Percentiles rank a stretch among this genome's conserved stretches.
These are phyloP conservation scores for Macrophomina tecta DNA, from an alignment of 2,329 filamentous ascomycete genomes.

Conservation along the genomic window DNA sequence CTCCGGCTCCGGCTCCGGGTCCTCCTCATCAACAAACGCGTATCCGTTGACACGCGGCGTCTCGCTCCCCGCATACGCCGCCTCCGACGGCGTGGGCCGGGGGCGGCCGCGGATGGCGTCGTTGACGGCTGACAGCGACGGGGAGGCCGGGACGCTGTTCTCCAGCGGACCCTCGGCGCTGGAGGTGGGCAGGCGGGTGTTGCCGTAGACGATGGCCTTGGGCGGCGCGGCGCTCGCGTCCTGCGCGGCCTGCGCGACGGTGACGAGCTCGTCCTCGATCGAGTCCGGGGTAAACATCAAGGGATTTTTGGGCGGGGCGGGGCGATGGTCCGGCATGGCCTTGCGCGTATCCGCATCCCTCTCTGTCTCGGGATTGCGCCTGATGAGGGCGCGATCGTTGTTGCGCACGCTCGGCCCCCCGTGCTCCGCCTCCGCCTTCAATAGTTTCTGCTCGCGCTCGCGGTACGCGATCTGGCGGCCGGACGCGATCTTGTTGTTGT, in stretches of 20 bases:
- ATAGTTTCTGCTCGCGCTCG: constrained; percentile 69
- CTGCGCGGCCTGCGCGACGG: constrained; percentile 72
- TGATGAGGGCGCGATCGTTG: constrained; percentile 26
- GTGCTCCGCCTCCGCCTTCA: constrained; percentile 53
- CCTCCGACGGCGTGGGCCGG: constrained; percentile 50
- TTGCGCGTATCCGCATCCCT: constrained; percentile 72
- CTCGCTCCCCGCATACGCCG: constrained; percentile 66
- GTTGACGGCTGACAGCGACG: constrained; percentile 80
- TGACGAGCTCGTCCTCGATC: constrained; percentile 61
- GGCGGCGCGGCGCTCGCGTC: constrained; percentile 74
- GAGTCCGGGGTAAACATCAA: constrained; percentile 85
- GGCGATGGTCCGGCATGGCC: constrained; percentile 80
- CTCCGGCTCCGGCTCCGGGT: constrained; percentile 62
- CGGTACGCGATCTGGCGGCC: constrained; percentile 65
- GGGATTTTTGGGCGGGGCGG: constrained; percentile 73
- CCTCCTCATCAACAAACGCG: constrained; percentile 71
- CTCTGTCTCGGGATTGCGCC: constrained; percentile 12
- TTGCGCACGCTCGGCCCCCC: constrained; percentile 27
- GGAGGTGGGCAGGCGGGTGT: constrained; percentile 73
- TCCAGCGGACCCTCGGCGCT: constrained; percentile 37
- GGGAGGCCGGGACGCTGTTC: constrained; percentile 67
- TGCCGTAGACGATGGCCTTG: constrained; percentile 78
- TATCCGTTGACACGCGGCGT: constrained; percentile 94
- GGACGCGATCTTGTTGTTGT: constrained; percentile 78
- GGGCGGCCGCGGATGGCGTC: constrained; percentile 80